phyloP scores from a whole-genome alignment of 75 land plant genomes.

The Pinus albicaulis region DNA sequence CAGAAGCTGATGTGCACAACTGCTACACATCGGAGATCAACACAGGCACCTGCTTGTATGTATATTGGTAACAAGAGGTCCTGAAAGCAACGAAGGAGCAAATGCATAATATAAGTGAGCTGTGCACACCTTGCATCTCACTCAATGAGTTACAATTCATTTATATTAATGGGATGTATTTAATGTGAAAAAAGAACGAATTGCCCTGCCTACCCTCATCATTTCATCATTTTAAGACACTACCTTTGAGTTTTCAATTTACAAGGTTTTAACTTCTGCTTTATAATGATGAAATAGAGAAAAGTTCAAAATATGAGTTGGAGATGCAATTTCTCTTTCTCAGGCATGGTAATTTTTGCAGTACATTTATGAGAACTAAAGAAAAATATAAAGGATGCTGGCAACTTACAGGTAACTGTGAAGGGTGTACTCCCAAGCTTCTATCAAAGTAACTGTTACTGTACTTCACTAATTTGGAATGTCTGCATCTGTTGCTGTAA shows the following conservation, averaged over 20 bases:
- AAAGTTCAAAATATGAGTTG: background rate
- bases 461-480: slow-evolving; percentile 8
- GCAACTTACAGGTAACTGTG: slow-evolving; percentile 1
- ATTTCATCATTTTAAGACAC: slow-evolving; percentile 5
- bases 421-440: background rate
- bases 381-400: background rate
- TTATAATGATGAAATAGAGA: too few species aligned
- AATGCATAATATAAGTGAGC: slow-evolving; percentile 10
- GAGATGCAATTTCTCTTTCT: background rate
- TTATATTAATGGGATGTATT: background rate
- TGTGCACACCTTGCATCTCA: slow-evolving; percentile 8
- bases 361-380: background rate
- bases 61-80: slow-evolving; percentile 3
- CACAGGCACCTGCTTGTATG: slow-evolving; percentile 8
- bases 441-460: background rate
- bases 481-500: background rate
- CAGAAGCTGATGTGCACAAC: slow-evolving; percentile 8
- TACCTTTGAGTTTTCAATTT: background rate
- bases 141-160: background rate
- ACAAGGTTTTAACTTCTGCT: background rate
- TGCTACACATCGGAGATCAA: slow-evolving; percentile 7
- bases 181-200: background rate
- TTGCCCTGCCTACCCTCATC: background rate
- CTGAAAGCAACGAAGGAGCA: slow-evolving; percentile 9
- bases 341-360: background rate